These are phyloP conservation scores for Ustilago sp. DNA, from an alignment of 1,284 basidiomycete species.

Conservation along the genomic window DNA sequence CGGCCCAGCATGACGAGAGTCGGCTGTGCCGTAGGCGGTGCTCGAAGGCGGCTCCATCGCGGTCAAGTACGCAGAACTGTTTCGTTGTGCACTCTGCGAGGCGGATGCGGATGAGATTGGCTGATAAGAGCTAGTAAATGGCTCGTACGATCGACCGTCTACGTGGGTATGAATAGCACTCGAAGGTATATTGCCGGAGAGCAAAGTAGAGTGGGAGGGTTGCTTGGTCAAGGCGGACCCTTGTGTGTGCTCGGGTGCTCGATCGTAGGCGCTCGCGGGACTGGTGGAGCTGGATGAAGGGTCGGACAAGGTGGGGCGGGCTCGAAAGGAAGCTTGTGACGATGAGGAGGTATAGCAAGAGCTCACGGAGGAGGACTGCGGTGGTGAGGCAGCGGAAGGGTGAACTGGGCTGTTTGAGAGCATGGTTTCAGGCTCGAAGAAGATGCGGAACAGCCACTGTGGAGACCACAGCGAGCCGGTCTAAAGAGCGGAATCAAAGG, in stretches of 20 bases:
- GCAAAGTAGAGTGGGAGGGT: neutral
- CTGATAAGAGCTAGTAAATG: neutral
- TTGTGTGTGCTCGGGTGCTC: constrained; percentile 5
- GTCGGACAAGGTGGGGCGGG: constrained; percentile 28
- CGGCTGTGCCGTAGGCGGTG: constrained; percentile 9
- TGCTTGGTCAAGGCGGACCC: constrained; percentile 19
- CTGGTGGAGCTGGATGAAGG: constrained; percentile 44
- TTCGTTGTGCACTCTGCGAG: neutral
- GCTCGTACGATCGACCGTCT: constrained; percentile 7
- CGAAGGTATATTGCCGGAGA: neutral
- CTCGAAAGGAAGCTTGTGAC: constrained; percentile 33
- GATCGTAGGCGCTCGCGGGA: constrained; percentile 39
- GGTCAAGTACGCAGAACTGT: constrained; percentile 1
- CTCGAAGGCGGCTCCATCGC: constrained; percentile 26
- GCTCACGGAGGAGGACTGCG: constrained; percentile 52
- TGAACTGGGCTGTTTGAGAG: constrained; percentile 40
- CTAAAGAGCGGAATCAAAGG: neutral
- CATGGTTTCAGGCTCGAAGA: constrained; percentile 35
- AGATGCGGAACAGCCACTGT: neutral
- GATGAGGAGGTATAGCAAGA: constrained; percentile 48
- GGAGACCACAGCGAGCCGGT: neutral
- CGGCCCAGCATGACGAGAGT: constrained; percentile 16
- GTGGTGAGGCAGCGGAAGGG: constrained; percentile 43
- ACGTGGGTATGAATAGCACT: neutral
- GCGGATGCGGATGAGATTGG: constrained; percentile 10